phyloP scores from a whole-genome alignment of 2,329 filamentous ascomycete genomes.

The Colletotrichum somersetense region DNA sequence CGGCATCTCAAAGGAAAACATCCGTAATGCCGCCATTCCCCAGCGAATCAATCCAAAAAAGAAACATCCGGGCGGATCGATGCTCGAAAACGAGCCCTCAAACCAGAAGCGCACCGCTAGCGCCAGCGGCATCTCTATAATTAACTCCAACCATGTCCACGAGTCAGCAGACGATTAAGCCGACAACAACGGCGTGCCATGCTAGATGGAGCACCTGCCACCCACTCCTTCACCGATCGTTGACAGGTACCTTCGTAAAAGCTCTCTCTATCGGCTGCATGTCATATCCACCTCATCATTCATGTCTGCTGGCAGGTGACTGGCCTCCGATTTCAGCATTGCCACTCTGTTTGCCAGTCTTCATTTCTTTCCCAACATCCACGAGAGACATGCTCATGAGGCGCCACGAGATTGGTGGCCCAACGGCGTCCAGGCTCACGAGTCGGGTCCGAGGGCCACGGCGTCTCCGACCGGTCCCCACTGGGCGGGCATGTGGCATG shows the following conservation, averaged over 20 bases:
- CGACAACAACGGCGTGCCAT: constrained; percentile 2
- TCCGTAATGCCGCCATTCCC: neutral
- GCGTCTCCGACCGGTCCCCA: constrained; percentile 28
- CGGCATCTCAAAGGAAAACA: neutral
- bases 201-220: constrained; percentile 28
- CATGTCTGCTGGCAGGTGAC: neutral
- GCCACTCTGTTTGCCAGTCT: neutral
- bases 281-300: neutral
- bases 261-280: constrained; percentile 9
- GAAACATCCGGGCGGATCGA: constrained; percentile 9
- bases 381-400: neutral
- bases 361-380: neutral
- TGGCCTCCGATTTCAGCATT: constrained; percentile 21
- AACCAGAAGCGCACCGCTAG: constrained; percentile 20
- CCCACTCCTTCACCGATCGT: constrained; percentile 31
- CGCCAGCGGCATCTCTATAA: constrained; percentile 31
- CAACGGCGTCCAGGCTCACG: neutral
- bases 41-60: constrained; percentile 9
- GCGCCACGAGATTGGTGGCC: neutral
- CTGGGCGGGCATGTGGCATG: constrained; percentile 6
- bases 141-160: constrained; percentile 28
- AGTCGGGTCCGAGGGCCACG: constrained; percentile 7
- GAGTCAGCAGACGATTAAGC: neutral
- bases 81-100: neutral
- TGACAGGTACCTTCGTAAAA: constrained; percentile 27